Conservation (phyloP, 2,329 filamentous ascomycete species). For the Dactylellina drechsleri region DNA sequence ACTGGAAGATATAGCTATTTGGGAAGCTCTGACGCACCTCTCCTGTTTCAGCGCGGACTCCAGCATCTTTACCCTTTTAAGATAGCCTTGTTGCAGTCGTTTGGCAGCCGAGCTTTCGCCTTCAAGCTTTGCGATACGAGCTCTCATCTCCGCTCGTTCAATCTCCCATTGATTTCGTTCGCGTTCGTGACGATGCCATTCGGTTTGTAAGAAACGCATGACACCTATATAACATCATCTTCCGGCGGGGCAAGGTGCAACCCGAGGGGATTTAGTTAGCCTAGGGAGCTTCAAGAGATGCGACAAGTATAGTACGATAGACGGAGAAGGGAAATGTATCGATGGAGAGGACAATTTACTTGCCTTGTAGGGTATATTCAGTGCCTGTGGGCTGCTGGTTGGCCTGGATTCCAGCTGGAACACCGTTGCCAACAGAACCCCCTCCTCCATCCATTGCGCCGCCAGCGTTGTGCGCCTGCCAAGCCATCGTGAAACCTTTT, state of each 20-base stretch:
- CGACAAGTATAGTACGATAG: neutral
- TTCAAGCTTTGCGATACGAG: conserved; percentile 91
- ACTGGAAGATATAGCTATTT: neutral
- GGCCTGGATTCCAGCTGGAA: conserved; percentile 44
- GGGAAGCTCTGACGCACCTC: conserved; percentile 21
- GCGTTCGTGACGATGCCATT: conserved; percentile 98
- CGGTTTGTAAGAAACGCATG: conserved; percentile 98
- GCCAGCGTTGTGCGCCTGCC: conserved; percentile 69
- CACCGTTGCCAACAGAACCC: conserved; percentile 59
- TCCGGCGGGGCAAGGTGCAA: conserved; percentile 3
- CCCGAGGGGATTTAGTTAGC: conserved; percentile 6
- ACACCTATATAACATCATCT: conserved; percentile 71
- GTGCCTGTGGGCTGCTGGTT: conserved; percentile 71
- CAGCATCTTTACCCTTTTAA: conserved; percentile 59
- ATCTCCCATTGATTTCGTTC: conserved; percentile 99
- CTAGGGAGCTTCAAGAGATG: neutral
- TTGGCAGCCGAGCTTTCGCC: conserved; percentile 82
- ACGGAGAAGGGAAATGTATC: neutral
- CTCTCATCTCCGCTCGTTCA: conserved; percentile 98
- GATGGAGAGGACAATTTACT: conserved; percentile 26
- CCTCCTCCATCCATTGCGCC: conserved; percentile 42
- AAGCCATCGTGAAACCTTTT: conserved; percentile 69
- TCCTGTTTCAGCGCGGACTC: conserved; percentile 61
- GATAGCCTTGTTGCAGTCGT: conserved; percentile 60
- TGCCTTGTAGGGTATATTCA: conserved; percentile 78